Percentiles rank a stretch among this genome's conserved stretches.
Evolutionary conservation across 2,329 filamentous ascomycete genomes (phyloP).

Genomic region (Cadophora gregata): DNA sequence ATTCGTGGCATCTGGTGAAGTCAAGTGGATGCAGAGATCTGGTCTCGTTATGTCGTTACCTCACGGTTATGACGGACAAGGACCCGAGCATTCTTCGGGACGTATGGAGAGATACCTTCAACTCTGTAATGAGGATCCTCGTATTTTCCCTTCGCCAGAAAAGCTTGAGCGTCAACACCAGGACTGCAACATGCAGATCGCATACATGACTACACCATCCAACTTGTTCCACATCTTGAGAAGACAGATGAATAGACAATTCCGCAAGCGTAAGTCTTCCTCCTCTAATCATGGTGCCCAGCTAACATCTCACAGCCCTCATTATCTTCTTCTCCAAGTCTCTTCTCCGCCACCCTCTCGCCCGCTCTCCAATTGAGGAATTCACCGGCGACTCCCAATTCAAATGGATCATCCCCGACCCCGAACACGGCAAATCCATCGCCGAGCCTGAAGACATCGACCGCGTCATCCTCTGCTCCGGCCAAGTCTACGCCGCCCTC

Average conservation of each 20-base stretch:
- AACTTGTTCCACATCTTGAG: slow-evolving; percentile 97
- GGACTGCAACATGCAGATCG: slow-evolving; percentile 99
- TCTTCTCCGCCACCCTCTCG: slow-evolving; percentile 90
- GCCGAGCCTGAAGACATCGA: slow-evolving; percentile 85
- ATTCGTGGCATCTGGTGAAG: slow-evolving; percentile 96
- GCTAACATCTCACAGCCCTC: slow-evolving; percentile 64
- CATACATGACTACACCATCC: slow-evolving; percentile 93
- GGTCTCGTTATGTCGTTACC: slow-evolving; percentile 95
- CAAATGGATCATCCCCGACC: slow-evolving; percentile 94
- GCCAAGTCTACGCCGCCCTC: slow-evolving; percentile 91
- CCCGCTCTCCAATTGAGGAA: slow-evolving; percentile 87
- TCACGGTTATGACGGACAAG: slow-evolving; percentile 97
- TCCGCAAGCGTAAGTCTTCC: slow-evolving; percentile 87
- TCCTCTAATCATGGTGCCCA: background rate
- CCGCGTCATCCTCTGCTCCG: slow-evolving; percentile 91
- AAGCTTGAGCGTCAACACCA: slow-evolving; percentile 97
- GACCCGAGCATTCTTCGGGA: slow-evolving; percentile 96
- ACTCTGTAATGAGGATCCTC: slow-evolving; percentile 95
- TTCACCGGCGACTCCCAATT: slow-evolving; percentile 93
- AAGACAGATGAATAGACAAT: slow-evolving; percentile 98
- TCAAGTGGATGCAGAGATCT: slow-evolving; percentile 98
- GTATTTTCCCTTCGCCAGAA: slow-evolving; percentile 84
- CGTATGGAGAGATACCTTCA: slow-evolving; percentile 97
- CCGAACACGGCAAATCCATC: slow-evolving; percentile 80
- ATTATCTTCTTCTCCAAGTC: slow-evolving; percentile 99